These are phyloP conservation scores for Ophiostoma quercus DNA, from an alignment of 2,329 filamentous ascomycete species.

Conservation along the genomic window DNA sequence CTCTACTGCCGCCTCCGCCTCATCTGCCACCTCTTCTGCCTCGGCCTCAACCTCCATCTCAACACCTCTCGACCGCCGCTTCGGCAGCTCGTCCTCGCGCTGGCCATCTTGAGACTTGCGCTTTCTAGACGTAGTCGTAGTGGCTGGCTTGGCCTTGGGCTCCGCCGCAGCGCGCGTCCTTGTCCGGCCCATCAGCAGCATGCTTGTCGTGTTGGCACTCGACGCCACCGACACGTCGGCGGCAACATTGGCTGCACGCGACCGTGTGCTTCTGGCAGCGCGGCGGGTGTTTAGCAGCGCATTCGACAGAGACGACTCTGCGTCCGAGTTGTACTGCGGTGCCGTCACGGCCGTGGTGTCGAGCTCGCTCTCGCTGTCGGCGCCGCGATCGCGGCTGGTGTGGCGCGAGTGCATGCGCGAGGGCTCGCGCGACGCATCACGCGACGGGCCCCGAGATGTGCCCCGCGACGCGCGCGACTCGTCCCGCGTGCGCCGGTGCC, in stretches of 20 bases:
- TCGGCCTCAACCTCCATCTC: background rate
- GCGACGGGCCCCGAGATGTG: conserved; percentile 34
- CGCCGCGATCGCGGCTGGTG: conserved; percentile 20
- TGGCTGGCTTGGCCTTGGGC: background rate
- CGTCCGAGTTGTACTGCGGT: conserved; percentile 17
- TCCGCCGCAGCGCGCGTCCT: conserved; percentile 8
- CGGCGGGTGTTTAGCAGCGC: conserved; percentile 9
- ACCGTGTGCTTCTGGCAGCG: background rate
- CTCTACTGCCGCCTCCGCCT: background rate
- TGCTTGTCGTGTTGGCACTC: conserved; percentile 21
- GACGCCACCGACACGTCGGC: conserved; percentile 21
- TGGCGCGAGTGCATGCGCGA: conserved; percentile 36
- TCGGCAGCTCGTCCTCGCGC: conserved; percentile 23
- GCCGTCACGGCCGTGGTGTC: conserved; percentile 15
- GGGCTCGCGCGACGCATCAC: conserved; percentile 12
- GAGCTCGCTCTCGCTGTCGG: conserved; percentile 26
- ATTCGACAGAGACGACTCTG: conserved; percentile 9
- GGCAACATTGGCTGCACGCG: background rate
- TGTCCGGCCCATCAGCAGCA: conserved; percentile 22
- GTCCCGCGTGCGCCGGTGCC: conserved; percentile 35
- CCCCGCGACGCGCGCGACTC: conserved; percentile 2
- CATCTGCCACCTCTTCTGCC: background rate
- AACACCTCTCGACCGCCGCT: conserved; percentile 10
- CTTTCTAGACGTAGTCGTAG: conserved; percentile 20
- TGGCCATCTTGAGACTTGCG: conserved; percentile 27